Percentiles rank a stretch among this genome's conserved stretches.
Conservation (phyloP, 2,329 filamentous ascomycete genomes). For the Trematosphaeria pertusa region DNA sequence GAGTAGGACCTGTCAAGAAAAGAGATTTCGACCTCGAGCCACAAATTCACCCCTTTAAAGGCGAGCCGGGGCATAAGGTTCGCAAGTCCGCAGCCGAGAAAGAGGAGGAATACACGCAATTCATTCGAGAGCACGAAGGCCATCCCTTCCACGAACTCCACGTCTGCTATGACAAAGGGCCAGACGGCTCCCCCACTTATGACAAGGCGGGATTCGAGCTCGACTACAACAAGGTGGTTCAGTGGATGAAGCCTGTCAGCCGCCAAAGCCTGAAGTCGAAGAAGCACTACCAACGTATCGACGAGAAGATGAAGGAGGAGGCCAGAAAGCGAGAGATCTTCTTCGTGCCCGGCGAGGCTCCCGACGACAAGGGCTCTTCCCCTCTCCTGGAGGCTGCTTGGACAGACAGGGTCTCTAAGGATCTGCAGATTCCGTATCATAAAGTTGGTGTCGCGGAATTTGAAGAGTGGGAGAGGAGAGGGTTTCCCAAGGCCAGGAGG, state of each 20-base stretch:
- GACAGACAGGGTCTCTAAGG: conserved; percentile 20
- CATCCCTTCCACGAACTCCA: conserved; percentile 7
- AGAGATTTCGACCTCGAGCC: too few species aligned
- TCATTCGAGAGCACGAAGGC: too few species aligned
- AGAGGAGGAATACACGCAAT: too few species aligned
- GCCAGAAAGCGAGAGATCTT: conserved; percentile 9
- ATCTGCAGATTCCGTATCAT: conserved; percentile 18
- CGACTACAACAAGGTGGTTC: conserved; percentile 12
- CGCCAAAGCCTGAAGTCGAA: conserved; percentile 3
- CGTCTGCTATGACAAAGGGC: conserved; percentile 15
- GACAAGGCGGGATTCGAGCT: conserved; percentile 19
- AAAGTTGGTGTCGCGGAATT: conserved; percentile 16
- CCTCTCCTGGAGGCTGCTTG: background rate
- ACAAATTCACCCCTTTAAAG: too few species aligned
- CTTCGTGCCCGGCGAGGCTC: too few species aligned
- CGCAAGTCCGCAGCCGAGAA: too few species aligned
- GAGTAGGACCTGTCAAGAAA: too few species aligned
- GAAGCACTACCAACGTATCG: background rate
- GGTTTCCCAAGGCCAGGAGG: conserved; percentile 5
- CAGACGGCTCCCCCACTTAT: conserved; percentile 15
- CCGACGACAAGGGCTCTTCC: background rate
- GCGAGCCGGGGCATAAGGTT: too few species aligned
- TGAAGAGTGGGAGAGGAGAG: conserved; percentile 19
- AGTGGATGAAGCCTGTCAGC: conserved; percentile 11
- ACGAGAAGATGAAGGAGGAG: background rate